Conservation (phyloP, 2,329 filamentous ascomycete genomes). For the Stachybotrys echinatus region DNA sequence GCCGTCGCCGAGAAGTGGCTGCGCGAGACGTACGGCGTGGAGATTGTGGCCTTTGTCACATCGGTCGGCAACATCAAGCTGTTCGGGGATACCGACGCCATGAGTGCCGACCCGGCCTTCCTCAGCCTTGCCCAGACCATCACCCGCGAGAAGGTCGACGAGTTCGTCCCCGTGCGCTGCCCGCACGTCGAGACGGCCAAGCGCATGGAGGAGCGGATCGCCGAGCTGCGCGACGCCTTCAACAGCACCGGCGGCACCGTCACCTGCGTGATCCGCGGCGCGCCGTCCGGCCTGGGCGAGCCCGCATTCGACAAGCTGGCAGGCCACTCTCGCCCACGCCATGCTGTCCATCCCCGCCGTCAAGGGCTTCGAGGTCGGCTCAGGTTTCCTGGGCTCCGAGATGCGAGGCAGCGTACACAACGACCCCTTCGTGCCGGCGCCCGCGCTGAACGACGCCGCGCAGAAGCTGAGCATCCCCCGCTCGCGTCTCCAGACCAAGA, state of each 20-base stretch:
- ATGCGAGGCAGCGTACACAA: slow-evolving; percentile 86
- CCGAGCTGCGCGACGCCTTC: slow-evolving; percentile 67
- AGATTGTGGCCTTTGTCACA: slow-evolving; percentile 87
- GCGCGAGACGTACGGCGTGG: slow-evolving; percentile 70
- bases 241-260: slow-evolving; percentile 95
- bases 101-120: slow-evolving; percentile 76
- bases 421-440: slow-evolving; percentile 50
- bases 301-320: slow-evolving; percentile 90
- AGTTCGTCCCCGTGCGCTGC: slow-evolving; percentile 72
- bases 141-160: slow-evolving; percentile 72
- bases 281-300: slow-evolving; percentile 82
- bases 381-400: slow-evolving; percentile 82
- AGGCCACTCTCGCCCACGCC: slow-evolving; percentile 84
- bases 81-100: slow-evolving; percentile 24
- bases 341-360: slow-evolving; percentile 95
- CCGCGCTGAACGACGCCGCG: slow-evolving; percentile 39
- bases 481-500: slow-evolving; percentile 66
- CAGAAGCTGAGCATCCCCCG: slow-evolving; percentile 38
- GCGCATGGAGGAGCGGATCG: slow-evolving; percentile 76
- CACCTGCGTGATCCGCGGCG: slow-evolving; percentile 86
- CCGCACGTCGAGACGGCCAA: slow-evolving; percentile 60
- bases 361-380: slow-evolving; percentile 94
- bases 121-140: slow-evolving; percentile 67
- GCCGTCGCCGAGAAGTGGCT: slow-evolving; percentile 94
- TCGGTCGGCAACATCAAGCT: slow-evolving; percentile 62